Evolutionary conservation across 2,329 filamentous ascomycete genomes (phyloP), one percentile per base, ranked within the genome.

Genomic region (Piedraia hortae): DNA sequence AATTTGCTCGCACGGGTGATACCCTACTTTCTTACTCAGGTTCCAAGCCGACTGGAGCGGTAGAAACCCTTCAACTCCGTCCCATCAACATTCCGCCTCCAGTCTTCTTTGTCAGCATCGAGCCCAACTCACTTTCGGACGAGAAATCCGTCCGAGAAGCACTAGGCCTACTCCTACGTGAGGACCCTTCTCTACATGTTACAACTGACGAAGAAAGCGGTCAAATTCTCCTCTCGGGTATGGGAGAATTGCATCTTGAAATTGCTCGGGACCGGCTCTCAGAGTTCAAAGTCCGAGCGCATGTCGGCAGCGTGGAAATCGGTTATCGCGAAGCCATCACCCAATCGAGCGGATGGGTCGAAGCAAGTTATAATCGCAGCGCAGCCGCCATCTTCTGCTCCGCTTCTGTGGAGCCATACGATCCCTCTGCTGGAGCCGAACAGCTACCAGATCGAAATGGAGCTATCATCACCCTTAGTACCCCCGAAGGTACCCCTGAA

Each of bases 201-300:
- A 72, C 59, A 16, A 55, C 74, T 14, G 75, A 93, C 35, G 65
- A 82, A 29, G 85, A 91, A 42, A 80, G 75, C 1, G 85, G 85
- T 2, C 78, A 90, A 38, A 91, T 85, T 20, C 69, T 89, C 14
- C 56, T 97, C 1, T 80, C 80, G 23, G 85, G 85, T 3, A 93
- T 97, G 85, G 85, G 85, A 5, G 77, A 89, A 36, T 59, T 97
- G 13, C 85, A 97, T 44, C 56, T 97, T 1, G 85, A 97, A 36
- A 85, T 97, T 21, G 80, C 82, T 1, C 56, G 77, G 21, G 75
- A 93, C 43, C 63, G 80, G 19, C 61, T 97, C 6, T 73, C 75
- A 23, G 77, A 89, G 38, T 69, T 91, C 47, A 89, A 85, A 42
- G 77, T 54, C 44, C 90, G 63, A 57, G 78, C 55, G 29, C 66